These are phyloP conservation scores for Gynochthodes officinalis DNA, from an alignment of 257 asterid species.

Conservation along the genomic window DNA sequence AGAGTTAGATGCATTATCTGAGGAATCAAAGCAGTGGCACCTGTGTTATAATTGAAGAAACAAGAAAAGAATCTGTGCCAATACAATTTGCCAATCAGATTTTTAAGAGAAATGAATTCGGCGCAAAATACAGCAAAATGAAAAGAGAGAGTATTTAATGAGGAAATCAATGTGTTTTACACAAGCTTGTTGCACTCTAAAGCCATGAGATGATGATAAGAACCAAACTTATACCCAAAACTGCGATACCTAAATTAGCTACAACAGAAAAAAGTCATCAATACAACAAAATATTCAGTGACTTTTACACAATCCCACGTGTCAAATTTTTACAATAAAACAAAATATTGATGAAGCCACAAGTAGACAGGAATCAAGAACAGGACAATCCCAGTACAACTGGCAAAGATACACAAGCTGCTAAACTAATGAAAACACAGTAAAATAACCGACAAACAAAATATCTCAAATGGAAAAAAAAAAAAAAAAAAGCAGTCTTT, in stretches of 20 bases:
- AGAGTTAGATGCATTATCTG: not conserved
- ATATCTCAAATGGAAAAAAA: not conserved
- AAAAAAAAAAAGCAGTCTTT: slow-evolving; percentile 1
- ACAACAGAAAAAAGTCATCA: not conserved
- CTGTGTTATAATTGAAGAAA: too few relatives aligned
- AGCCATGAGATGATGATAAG: not conserved
- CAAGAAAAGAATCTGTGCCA: not conserved
- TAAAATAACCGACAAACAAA: not conserved
- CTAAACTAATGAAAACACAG: not conserved
- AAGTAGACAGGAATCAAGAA: not conserved
- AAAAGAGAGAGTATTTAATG: not conserved
- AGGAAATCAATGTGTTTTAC: not conserved
- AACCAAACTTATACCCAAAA: slow-evolving; percentile 11
- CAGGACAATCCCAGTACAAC: not conserved
- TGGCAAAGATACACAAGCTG: not conserved
- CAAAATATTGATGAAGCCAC: not conserved
- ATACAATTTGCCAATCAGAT: not conserved
- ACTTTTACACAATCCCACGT: not conserved
- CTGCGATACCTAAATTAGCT: not conserved
- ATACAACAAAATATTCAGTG: not conserved
- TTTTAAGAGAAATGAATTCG: not conserved
- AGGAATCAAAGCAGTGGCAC: not conserved
- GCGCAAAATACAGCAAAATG: not conserved
- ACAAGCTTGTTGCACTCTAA: not conserved
- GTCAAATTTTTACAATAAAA: not conserved